These are phyloP conservation scores for Spathaspora hagerdaliae DNA, from an alignment of 805 yeast genomes.

Conservation along the genomic window DNA sequence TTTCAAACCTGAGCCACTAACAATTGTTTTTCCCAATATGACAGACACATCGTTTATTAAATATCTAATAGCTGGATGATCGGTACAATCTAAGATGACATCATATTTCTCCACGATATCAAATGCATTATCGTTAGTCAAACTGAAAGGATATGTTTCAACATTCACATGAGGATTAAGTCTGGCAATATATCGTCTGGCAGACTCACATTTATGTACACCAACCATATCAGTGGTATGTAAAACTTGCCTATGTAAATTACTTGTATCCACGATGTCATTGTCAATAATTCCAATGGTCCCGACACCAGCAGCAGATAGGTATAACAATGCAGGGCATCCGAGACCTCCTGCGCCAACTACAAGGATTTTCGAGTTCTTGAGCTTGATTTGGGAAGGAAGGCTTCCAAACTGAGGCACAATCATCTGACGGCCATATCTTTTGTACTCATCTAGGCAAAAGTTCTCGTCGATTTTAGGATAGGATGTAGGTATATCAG, in stretches of 20 bases:
- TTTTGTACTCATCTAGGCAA: constrained; percentile 61
- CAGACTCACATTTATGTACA: constrained; percentile 73
- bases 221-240: constrained; percentile 71
- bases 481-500: not conserved
- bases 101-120: constrained; percentile 64
- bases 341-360: constrained; percentile 98
- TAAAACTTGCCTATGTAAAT: constrained; percentile 84
- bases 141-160: constrained; percentile 46
- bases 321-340: constrained; percentile 81
- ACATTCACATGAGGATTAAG: constrained; percentile 70
- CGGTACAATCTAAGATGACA: constrained; percentile 87
- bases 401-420: constrained; percentile 71
- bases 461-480: constrained; percentile 12
- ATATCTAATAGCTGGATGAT: constrained; percentile 84
- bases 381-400: constrained; percentile 52
- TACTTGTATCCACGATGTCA: constrained; percentile 80
- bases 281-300: constrained; percentile 80
- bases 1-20: constrained; percentile 89
- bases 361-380: constrained; percentile 59
- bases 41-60: constrained; percentile 84
- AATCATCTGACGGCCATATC: constrained; percentile 95
- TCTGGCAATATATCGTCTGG: constrained; percentile 46
- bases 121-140: constrained; percentile 57
- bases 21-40: constrained; percentile 59
- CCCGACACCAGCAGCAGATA: constrained; percentile 88